Evolutionary conservation across 139 green algal genomes (phyloP), one percentile per base, ranked within the genome.

Genomic region (Closterium sp.): DNA sequence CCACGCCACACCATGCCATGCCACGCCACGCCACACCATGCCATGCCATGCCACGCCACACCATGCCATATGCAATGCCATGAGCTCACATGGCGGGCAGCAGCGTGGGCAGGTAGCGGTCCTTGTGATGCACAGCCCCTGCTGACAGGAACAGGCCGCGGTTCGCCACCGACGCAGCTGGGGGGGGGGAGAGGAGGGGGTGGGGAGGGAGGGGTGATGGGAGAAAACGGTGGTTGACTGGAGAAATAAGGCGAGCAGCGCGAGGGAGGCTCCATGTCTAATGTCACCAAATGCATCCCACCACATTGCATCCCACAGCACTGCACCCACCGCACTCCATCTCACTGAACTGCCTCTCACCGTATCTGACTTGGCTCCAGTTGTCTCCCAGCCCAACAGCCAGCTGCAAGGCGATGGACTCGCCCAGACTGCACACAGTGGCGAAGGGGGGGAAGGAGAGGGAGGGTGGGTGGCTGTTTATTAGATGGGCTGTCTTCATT

Each of bases 31-130:
- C n/a, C n/a, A n/a, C n/a, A n/a, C n/a, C 16, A 16, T n/a, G n/a
- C n/a, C n/a, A n/a, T n/a, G n/a, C n/a, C n/a, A n/a, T n/a, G n/a
- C n/a, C n/a, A 28, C 64, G 8, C n/a, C 84, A 34, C 88, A 98
- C 97, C 1, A 97, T 66, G 38, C 1, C 38, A 66, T 66, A 10
- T 66, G 38, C 10, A 66, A 19, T 76, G 55, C 16, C 55, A 76
- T 76, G 55, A 19, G 55, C 55, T 76, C 55, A 76, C 55, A 76
- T 76, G 55, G 55, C 55, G 55, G 55, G 55, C 55, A 76, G 55
- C 55, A 76, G 55, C 2, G 55, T 76, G 55, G 55, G 55, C 55
- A 76, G 55, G 55, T 76, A 76, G 55, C 55, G 55, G 16, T 76
- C 55, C 55, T 76, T 76, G 55, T 76, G 55, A 76, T 76, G 55